Evolutionary conservation across 345 rosid genomes (phyloP).

Genomic region (Boechera stricta): DNA sequence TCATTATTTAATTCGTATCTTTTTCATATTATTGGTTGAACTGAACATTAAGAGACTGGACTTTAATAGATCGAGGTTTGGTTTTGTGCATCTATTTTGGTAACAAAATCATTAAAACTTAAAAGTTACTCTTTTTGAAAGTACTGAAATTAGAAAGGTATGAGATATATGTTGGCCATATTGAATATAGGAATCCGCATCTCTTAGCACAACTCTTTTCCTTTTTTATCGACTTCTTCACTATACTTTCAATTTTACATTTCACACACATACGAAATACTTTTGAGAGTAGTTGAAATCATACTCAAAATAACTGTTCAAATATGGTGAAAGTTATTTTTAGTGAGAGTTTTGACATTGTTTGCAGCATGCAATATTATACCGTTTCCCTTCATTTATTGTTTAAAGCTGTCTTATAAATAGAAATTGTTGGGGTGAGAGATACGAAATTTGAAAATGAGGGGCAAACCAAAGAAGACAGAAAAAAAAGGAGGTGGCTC

Average conservation of each 20-base stretch:
- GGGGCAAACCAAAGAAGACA: conserved; percentile 1
- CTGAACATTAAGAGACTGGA: conserved; percentile 1
- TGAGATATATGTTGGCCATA: conserved; percentile 17
- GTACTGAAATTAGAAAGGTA: conserved; percentile 29
- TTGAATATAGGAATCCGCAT: not conserved
- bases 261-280: not conserved
- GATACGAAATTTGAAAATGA: not conserved
- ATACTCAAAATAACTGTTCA: not conserved
- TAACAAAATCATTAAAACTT: not conserved
- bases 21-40: not conserved
- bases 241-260: not conserved
- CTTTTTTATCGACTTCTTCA: conserved; percentile 8
- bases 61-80: conserved; percentile 13
- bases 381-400: not conserved
- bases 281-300: not conserved
- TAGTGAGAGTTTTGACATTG: not conserved
- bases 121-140: conserved; percentile 6
- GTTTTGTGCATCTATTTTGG: conserved; percentile 27
- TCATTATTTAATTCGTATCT: not conserved
- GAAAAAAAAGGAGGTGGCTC: not conserved
- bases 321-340: not conserved
- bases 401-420: not conserved
- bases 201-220: conserved; percentile 16
- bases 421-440: not conserved
- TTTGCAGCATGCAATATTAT: not conserved